Base-by-base conservation (phyloP, 345 rosid species). In the Citrus hindsii region DNA sequence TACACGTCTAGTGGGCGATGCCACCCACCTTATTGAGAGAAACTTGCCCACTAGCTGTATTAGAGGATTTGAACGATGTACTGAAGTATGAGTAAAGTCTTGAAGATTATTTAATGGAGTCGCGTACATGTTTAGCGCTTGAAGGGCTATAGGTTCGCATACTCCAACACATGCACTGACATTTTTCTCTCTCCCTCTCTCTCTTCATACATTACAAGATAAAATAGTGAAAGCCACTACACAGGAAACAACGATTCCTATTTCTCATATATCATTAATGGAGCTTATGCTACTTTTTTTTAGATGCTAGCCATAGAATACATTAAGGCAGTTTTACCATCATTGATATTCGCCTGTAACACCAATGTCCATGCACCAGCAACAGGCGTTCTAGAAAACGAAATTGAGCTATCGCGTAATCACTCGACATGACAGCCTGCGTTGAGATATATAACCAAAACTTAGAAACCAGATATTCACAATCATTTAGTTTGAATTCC, bases 401-500 rank as follows among this genome's bases (percentile, higher is more conserved):
- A 81, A 95, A 95, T 79, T 95, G 98, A 70, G 97, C 93, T 78
- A 95, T 95, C 28, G 99, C 79, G 84, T 90, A 93, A 88, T 93
- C 99, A 84, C 96, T 91, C 64, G 99, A 89, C 99, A 95, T 93
- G 67, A 87, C 99, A 35, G 99, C 99, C 98, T 93, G 91, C 68
- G 79, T 73, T 55, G 22, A 78, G 27, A 69, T 35, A 60, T 24
- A 70, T 58, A 55, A 82, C 61, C 68, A 3, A 16, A 38, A 64
- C 68, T 66, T 65, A 76, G 79, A 74, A 35, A 12, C 65, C 59
- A 75, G 51, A 14, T 58, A 48, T 9, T 33, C 24, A 75, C 25
- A 51, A 70, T 1, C 6, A 60, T 58, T 58, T 67, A 77, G 24
- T 28, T 62, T 30, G 14, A 73, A 72, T 30, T 38, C 46, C 8